Base-by-base conservation (phyloP, 192 early-diverging fungal species). In the Obelidium mucronatum region DNA sequence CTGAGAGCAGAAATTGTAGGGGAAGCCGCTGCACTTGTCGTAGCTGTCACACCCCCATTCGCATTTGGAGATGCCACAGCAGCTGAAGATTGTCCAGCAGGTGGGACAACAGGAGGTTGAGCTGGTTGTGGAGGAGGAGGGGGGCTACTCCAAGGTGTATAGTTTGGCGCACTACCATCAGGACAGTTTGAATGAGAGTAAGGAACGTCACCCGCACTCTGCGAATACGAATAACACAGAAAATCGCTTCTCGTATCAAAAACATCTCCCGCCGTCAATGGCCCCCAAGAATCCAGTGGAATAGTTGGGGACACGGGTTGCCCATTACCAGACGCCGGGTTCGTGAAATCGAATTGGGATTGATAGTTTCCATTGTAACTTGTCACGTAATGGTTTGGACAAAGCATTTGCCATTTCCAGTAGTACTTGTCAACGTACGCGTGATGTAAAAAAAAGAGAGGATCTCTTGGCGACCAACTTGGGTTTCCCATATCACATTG, bases 401-500 rank as follows among this genome's bases (percentile, higher is more conserved):
- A 77, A 2, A 69, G 40, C 11, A 37, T 56, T 60, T 81, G 80
- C 80, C 80, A 81, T 56, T 37, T 62, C 77, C 67, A 77, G 54
- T 44, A 81, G 35, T 75, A 48, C 56, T 81, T 81, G 65, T 81
- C 80, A 17, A 78, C 73, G 33, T 73, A 74, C 34, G 36, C 73
- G 54, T 81, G 80, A 72, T 81, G 80, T 52, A 81, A 59, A 31
- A 22, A 31, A 59, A 30, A 30, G n/a, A 31, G 6, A 15, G 44
- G 44, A 48, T 48, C 62, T n/a, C 62, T 39, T 8, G 73, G 73
- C 15, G 73, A 74, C 37, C 40, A 64, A 1, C 30, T 11, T 6
- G 55, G 15, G 61, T 74, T 74, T 17, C 73, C 73, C 61, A 74
- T 44, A 37, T 74, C 73, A 31, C 58, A 65, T 15, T 11, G 2